phyloP scores from a whole-genome alignment of 805 yeast genomes.

The Starmerella bombicola region DNA sequence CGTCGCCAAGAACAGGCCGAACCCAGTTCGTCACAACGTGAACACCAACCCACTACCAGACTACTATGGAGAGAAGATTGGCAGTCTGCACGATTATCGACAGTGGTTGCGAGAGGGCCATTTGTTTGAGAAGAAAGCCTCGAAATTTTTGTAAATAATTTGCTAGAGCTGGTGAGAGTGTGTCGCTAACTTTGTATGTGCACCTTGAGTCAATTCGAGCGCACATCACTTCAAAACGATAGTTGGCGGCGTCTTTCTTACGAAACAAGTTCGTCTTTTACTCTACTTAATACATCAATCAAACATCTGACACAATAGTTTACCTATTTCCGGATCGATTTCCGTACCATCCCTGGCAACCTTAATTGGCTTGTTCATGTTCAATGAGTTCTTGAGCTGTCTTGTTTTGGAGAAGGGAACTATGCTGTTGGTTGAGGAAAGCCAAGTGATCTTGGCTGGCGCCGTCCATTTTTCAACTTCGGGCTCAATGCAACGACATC shows the following conservation, averaged over 20 bases:
- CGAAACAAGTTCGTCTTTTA: too few species aligned
- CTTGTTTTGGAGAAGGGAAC: conserved; percentile 28
- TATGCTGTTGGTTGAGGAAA: conserved; percentile 22
- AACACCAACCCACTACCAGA: conserved; percentile 93
- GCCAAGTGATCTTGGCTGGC: conserved; percentile 31
- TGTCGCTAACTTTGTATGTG: not conserved
- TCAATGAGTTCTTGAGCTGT: conserved; percentile 29
- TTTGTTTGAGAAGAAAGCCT: conserved; percentile 43
- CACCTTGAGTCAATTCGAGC: too few species aligned
- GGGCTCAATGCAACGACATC: conserved; percentile 18
- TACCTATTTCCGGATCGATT: conserved; percentile 30
- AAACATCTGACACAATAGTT: conserved; percentile 26
- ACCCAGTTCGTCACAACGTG: conserved; percentile 71
- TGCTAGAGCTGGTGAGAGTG: not conserved
- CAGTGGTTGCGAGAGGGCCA: conserved; percentile 95
- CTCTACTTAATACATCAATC: too few species aligned
- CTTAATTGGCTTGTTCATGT: conserved; percentile 31
- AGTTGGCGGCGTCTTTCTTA: too few species aligned
- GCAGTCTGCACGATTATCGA: conserved; percentile 71
- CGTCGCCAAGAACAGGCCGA: conserved; percentile 69
- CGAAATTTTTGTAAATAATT: conserved; percentile 24
- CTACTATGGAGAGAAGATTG: conserved; percentile 92
- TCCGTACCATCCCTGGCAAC: conserved; percentile 36
- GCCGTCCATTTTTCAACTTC: conserved; percentile 28
- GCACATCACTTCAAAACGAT: too few species aligned